Base-by-base conservation (phyloP, 2,329 filamentous ascomycete genomes). In the Conoideocrella luteorostrata region DNA sequence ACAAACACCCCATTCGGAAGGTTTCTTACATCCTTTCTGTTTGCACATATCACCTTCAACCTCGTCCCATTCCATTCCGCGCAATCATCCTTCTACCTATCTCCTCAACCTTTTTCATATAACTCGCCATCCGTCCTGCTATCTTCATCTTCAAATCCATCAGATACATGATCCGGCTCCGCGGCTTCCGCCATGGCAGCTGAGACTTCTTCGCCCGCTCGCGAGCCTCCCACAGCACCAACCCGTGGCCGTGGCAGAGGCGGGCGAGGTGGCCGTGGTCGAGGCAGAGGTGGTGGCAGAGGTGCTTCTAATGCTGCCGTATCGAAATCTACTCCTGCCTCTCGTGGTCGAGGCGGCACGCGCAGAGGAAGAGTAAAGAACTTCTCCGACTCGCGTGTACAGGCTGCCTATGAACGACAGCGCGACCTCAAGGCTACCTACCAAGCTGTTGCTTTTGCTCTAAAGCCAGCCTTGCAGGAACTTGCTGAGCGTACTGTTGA, bases 371-470 rank as follows among this genome's bases (percentile, higher is more conserved):
- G 75, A 45, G 71, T 73, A 59, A 80, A 80, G 63, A 70, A 70
- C 53, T 79, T 78, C 54, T 64, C 69, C 47, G 71, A 75, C 50
- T 64, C 69, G 49, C 71, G 69, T 49, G 70, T 74, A 42, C 77
- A 80, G 57, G 76, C 75, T 40, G 71, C 72, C 45, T 75, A 78
- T 51, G 77, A 80, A 58, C 79, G 84, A 43, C 78, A 82, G 57
- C 72, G 82, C 51, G 75, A 84, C 52, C 69, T 87, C 53, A 83
- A 83, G 60, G 77, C 78, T 44, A 71, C 71, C 20, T 87, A 78
- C 61, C 72, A 78, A n/a, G 68, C 74, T 46, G 74, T 87, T 41
- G 73, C 78, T 46, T 74, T 77, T 52, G 70, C 75, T 23, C 63
- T 85, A 53, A 86, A 84, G 60, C 76, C 77, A 13, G 72, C 80